phyloP scores from a whole-genome alignment of 257 asterid genomes.

The Fraxinus anomala region DNA sequence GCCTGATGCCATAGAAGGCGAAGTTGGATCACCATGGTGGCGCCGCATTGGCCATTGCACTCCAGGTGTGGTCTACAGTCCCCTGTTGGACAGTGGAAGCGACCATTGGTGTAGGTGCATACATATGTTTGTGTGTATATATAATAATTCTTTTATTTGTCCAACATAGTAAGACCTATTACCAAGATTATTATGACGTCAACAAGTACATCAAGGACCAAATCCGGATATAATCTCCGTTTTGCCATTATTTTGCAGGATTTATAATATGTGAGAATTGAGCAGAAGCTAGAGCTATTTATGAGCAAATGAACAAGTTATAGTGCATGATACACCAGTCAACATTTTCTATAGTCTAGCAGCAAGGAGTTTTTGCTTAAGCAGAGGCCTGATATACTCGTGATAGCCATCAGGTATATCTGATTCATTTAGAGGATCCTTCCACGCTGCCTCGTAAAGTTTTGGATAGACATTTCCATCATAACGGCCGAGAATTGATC shows the following conservation, averaged over 20 bases:
- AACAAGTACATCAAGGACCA: not conserved
- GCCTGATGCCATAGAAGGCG: too few species aligned
- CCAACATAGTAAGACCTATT: not conserved
- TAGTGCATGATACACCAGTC: too few species aligned
- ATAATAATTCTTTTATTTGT: not conserved
- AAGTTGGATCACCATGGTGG: too few species aligned
- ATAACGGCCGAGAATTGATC: conserved; percentile 83
- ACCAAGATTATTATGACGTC: not conserved
- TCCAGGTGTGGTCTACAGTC: too few species aligned
- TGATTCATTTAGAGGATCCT: conserved; percentile 78
- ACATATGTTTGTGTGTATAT: too few species aligned
- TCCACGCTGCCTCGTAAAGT: conserved; percentile 93
- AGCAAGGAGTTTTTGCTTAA: conserved; percentile 67
- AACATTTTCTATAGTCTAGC: conserved; percentile 50
- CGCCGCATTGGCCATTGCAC: too few species aligned
- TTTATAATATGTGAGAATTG: not conserved
- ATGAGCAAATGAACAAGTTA: too few species aligned
- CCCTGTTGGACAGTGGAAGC: too few species aligned
- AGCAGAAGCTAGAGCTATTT: not conserved
- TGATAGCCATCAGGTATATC: conserved; percentile 80
- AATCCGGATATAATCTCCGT: not conserved
- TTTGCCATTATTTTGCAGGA: not conserved
- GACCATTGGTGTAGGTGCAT: too few species aligned
- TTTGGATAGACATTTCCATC: conserved; percentile 96
- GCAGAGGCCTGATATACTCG: conserved; percentile 76